phyloP scores from a whole-genome alignment of 2,329 filamentous ascomycete genomes.

The Didymosphaeria variabile region DNA sequence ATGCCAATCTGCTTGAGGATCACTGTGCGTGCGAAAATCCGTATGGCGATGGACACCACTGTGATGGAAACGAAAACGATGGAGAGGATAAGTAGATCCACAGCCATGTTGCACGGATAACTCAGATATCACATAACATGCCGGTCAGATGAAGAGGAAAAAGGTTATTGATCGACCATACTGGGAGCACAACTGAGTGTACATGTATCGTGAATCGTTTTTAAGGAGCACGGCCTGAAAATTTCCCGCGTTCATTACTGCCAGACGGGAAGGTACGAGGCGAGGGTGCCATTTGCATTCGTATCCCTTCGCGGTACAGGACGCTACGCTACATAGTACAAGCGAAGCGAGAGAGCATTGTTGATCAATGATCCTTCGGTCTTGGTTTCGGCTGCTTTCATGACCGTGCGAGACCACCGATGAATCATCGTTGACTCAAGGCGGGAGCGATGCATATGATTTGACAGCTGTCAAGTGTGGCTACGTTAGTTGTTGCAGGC shows the following conservation, averaged over 20 bases:
- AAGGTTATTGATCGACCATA: background rate
- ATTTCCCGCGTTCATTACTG: background rate
- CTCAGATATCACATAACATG: background rate
- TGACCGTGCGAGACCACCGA: background rate
- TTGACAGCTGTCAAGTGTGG: background rate
- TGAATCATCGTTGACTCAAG: background rate
- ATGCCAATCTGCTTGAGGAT: conserved; percentile 3
- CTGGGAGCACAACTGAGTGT: background rate
- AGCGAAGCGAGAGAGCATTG: background rate
- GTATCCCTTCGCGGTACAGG: background rate
- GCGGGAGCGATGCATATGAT: background rate
- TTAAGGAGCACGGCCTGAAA: background rate
- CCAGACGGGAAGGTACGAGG: background rate
- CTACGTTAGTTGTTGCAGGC: conserved; percentile 8
- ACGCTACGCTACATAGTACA: too few species aligned
- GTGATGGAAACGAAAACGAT: background rate
- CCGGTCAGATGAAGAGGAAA: background rate
- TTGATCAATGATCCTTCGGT: conserved; percentile 3
- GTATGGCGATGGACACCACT: background rate
- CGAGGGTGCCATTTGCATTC: background rate
- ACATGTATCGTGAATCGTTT: background rate
- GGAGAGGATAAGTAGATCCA: background rate
- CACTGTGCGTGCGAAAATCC: background rate
- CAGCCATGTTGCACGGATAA: background rate
- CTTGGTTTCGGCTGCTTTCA: background rate